phyloP scores from a whole-genome alignment of 2,329 filamentous ascomycete genomes.

The Cladophialophora psammophila region DNA sequence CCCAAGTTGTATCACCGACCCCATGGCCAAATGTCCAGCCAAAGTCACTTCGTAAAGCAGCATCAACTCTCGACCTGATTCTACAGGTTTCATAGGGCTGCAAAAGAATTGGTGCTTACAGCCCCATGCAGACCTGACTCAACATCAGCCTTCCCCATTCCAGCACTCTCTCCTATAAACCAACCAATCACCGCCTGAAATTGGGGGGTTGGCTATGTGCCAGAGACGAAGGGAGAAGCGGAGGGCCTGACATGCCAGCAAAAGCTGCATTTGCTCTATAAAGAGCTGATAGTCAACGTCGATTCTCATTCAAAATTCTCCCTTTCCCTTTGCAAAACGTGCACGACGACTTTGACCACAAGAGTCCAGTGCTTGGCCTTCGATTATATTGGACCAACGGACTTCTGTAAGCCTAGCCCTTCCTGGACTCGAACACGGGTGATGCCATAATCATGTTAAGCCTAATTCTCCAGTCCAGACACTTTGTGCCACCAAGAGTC shows the following conservation, averaged over 20 bases:
- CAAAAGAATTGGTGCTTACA: conserved; percentile 20
- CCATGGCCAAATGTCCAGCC: conserved; percentile 2
- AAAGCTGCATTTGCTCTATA: conserved; percentile 6
- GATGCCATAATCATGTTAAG: conserved; percentile 21
- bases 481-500: neutral
- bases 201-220: neutral
- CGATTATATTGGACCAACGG: neutral
- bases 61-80: neutral
- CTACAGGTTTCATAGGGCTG: conserved; percentile 22
- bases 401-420: conserved; percentile 10
- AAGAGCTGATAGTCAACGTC: conserved; percentile 3
- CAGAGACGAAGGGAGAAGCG: conserved; percentile 1
- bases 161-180: neutral
- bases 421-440: neutral
- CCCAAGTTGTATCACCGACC: neutral
- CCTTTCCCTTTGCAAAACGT: neutral
- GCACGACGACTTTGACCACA: neutral
- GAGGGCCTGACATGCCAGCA: conserved; percentile 7
- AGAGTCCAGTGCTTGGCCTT: neutral
- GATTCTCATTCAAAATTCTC: neutral
- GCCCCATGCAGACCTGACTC: conserved; percentile 11
- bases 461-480: conserved; percentile 15
- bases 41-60: conserved; percentile 20
- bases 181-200: conserved; percentile 6
- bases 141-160: conserved; percentile 1